Base-by-base conservation (phyloP, 2,329 filamentous ascomycete species). In the Nigrospora oryzae region DNA sequence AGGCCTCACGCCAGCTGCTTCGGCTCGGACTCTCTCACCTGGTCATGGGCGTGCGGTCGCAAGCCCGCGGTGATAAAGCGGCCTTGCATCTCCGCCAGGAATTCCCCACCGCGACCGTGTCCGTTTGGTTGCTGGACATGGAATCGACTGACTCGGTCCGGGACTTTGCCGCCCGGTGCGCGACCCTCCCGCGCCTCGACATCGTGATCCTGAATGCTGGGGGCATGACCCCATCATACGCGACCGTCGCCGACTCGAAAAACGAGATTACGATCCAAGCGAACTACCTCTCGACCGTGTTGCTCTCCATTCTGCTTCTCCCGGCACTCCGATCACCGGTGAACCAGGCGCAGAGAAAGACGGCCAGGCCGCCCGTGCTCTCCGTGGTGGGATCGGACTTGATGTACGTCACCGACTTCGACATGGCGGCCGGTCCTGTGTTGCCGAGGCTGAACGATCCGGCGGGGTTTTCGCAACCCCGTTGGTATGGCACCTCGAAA, bases 91-190 rank as follows among this genome's bases (percentile, higher is more conserved):
- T 65, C 16, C 55, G 49, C 13, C 39, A 44, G 14, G 36, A 44
- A 12, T 54, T 54, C 40, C 58, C 56, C 5, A 48, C 50, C 10
- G 56, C 60, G 11, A 55, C 28, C 2, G 58, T 68, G 16, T 55
- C 63, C 28, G 63, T 70, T 17, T 70, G 63, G 63, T 3, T 47
- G n/a, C 45, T 69, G 16, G 65, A 69, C 44, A 63, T 68, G 58
- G 40, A 37, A 5, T 61, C 56, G 14, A 68, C 67, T 41, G 51
- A 55, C 2, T 68, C 64, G 0, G 52, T 68, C 31, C 54, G 56
- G 34, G 49, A 46, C 2, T 69, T 70, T 45, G 59, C 52, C 14
- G 39, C 32, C 4, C 59, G 58, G 4, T 50, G 55, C 11, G 48
- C 59, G 15, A 53, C n/a, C 2, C 53, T 66, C 7, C 28, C 49